Base-by-base conservation (phyloP, 345 rosid genomes). In the Cardamine resedifolia region DNA sequence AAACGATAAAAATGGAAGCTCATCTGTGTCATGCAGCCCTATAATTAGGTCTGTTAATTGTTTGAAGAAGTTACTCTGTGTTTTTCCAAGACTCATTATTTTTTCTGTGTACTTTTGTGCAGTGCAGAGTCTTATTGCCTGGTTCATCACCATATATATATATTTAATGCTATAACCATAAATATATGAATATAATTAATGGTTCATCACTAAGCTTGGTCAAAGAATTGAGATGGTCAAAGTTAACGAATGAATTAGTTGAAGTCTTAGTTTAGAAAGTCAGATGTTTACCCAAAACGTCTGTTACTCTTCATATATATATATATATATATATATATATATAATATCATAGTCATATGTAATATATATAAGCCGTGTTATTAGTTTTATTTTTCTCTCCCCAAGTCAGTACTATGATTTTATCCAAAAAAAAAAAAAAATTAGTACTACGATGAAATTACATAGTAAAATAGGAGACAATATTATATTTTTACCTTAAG, bases 181-280 rank as follows among this genome's bases (percentile, higher is more conserved):
- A 31, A 31, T 31, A 34, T 34, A 34, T 34, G 39, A 34, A 34
- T 34, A 34, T 34, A 34, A 4, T 10, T 34, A 34, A 4, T 10
- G 57, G 20, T 48, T 65, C 33, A 50, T 23, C 11, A 51, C 21
- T 30, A 56, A 43, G 57, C 9, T 23, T 58, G 65, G 57, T 69
- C 63, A 61, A 43, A 43, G n/a, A n/a, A n/a, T n/a, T 43, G 27
- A 63, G 51, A 24, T 24, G 56, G 68, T 64, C 70, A 70, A 59
- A 48, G 50, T 48, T 70, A 70, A 50, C 74, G 50, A 59, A 70
- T 34, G 50, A 70, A 71, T 71, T 60, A 48, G 75, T 71, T 60
- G 67, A 49, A 71, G 75, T 71, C 59, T 47, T 36, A 60, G 57
- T 71, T 70, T 59, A 49, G 75, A 71, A 71, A 60, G 41, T 61